These are phyloP conservation scores for Candida maris DNA, from an alignment of 805 yeast genomes.

Conservation along the genomic window DNA sequence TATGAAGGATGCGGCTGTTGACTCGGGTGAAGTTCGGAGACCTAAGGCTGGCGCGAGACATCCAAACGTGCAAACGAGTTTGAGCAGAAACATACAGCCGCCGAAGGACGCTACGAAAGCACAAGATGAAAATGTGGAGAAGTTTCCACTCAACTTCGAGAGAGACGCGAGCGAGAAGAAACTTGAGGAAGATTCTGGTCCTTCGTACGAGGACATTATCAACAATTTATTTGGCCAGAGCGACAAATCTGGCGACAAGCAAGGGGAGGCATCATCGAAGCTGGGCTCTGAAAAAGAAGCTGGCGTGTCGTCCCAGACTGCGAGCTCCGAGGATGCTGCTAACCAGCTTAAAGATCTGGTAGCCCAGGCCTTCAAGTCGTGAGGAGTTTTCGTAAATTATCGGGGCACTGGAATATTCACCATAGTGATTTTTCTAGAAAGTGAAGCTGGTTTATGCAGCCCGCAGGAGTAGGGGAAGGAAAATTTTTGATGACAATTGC, in stretches of 20 bases:
- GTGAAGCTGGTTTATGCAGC: constrained; percentile 12
- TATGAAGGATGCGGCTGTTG: constrained; percentile 8
- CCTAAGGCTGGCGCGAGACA: constrained; percentile 22
- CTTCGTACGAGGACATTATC: constrained; percentile 24
- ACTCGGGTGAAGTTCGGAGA: constrained; percentile 13
- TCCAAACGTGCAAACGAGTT: constrained; percentile 13
- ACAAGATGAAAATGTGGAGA: constrained; percentile 3
- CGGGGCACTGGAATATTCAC: too few relatives aligned
- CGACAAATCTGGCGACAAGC: neutral
- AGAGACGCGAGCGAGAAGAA: constrained; percentile 1
- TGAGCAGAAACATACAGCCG: constrained; percentile 9
- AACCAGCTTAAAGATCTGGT: constrained; percentile 32
- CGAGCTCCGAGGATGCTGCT: constrained; percentile 22
- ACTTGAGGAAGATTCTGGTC: constrained; percentile 8
- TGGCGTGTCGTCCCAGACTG: constrained; percentile 3
- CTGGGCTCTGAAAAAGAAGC: neutral
- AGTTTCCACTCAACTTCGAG: neutral
- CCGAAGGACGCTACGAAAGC: constrained; percentile 4
- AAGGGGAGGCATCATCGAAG: constrained; percentile 3
- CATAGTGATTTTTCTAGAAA: constrained; percentile 14
- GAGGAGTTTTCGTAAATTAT: too few relatives aligned
- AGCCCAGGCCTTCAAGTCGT: constrained; percentile 31
- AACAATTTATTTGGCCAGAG: constrained; percentile 20
- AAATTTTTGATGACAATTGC: constrained; percentile 2
- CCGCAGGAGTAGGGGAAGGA: constrained; percentile 1